A percentile compares a stretch with the other conserved stretches of the same genome.
These are phyloP conservation scores for Rhodotorula taiwanensis DNA, from an alignment of 768 basidiomycete species.

Conservation along the genomic window DNA sequence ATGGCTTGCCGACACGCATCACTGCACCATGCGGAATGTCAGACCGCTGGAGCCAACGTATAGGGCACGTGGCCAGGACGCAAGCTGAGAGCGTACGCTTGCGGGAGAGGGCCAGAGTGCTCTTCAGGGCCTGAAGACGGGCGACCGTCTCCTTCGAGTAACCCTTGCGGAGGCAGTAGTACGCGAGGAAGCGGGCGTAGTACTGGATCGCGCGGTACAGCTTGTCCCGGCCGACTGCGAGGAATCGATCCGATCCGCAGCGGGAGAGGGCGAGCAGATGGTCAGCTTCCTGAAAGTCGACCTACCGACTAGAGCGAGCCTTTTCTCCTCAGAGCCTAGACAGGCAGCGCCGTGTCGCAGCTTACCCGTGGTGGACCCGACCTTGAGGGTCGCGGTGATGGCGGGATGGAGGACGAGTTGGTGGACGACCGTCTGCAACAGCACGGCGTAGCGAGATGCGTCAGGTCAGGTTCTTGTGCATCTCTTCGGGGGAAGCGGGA, in stretches of 20 bases:
- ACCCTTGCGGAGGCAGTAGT: slow-evolving; percentile 63
- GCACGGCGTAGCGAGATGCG: not conserved
- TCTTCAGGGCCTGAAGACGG: slow-evolving; percentile 76
- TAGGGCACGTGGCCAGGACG: no score
- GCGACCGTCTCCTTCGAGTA: slow-evolving; percentile 59
- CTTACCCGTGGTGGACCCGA: slow-evolving; percentile 60
- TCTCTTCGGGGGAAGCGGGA: no score
- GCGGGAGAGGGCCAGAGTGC: slow-evolving; percentile 71
- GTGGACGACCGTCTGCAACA: slow-evolving; percentile 41
- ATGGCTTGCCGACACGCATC: slow-evolving; percentile 82
- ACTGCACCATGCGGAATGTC: no score
- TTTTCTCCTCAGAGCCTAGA: no score
- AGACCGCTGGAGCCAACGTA: no score
- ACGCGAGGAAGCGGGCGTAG: slow-evolving; percentile 78
- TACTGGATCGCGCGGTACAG: slow-evolving; percentile 89
- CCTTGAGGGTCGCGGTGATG: slow-evolving; percentile 66
- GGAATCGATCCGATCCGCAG: not conserved
- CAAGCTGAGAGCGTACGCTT: slow-evolving; percentile 57
- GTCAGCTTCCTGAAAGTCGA: no score
- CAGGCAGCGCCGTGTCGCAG: no score
- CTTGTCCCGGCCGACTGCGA: slow-evolving; percentile 74
- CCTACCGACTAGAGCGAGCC: no score
- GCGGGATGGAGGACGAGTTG: slow-evolving; percentile 77
- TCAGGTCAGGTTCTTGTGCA: no score
- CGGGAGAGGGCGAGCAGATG: not conserved